Conservation (phyloP, 345 rosid genomes). For the Corchorus olitorius region DNA sequence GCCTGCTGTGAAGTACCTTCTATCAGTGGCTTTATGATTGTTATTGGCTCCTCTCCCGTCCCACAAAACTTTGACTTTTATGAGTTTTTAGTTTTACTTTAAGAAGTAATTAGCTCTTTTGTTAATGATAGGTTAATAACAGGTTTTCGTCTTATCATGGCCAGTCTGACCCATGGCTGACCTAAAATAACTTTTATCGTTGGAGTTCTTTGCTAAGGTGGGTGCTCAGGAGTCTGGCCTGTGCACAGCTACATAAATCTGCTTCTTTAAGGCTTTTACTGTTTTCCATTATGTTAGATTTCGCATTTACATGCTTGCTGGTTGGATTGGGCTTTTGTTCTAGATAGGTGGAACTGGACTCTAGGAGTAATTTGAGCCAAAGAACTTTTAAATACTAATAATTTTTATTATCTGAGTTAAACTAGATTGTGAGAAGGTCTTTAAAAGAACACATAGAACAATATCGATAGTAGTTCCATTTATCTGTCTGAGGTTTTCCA, state of each 20-base stretch:
- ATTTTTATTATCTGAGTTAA: neutral
- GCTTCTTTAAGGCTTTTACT: conserved; percentile 10
- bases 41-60: neutral
- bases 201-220: neutral
- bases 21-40: neutral
- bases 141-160: neutral
- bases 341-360: neutral
- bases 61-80: neutral
- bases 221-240: neutral
- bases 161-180: neutral
- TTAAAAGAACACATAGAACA: neutral
- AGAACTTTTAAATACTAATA: neutral
- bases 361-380: neutral
- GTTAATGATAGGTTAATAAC: neutral
- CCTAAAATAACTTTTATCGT: neutral
- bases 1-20: neutral
- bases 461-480: neutral
- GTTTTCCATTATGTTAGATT: neutral
- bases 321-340: neutral
- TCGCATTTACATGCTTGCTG: neutral
- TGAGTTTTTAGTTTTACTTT: neutral
- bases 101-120: neutral
- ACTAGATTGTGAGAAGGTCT: neutral
- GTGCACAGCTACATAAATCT: neutral
- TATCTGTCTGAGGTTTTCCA: neutral